Conservation (phyloP, 768 basidiomycete genomes). For the Mycena galericulata region DNA sequence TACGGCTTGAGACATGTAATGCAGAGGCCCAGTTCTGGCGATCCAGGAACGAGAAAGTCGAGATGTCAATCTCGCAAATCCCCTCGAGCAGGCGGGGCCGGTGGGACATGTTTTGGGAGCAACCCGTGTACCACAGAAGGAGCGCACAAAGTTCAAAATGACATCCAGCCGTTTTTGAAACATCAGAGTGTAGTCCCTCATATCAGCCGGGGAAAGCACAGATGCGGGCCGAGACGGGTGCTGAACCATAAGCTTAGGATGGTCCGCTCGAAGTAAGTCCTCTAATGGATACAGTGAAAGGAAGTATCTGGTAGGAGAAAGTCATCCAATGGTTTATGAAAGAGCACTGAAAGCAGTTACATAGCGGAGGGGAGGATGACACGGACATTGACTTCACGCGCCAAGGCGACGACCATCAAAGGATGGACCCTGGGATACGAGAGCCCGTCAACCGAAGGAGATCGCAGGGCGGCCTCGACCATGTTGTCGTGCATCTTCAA, state of each 20-base stretch:
- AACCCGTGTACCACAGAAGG: conserved; percentile 50
- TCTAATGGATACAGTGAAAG: conserved; percentile 67
- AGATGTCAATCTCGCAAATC: conserved; percentile 56
- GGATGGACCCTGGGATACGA: conserved; percentile 73
- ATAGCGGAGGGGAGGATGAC: conserved; percentile 60
- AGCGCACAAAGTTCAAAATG: conserved; percentile 61
- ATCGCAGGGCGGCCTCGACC: conserved; percentile 60
- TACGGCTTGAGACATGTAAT: conserved; percentile 64
- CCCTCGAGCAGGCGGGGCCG: conserved; percentile 50
- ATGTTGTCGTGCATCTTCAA: conserved; percentile 68
- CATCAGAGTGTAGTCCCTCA: conserved; percentile 67
- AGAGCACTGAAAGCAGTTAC: not conserved
- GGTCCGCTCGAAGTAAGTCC: conserved; percentile 61
- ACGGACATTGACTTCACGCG: conserved; percentile 60
- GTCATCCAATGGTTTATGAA: not conserved
- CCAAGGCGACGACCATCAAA: conserved; percentile 67
- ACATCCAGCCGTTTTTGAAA: conserved; percentile 65
- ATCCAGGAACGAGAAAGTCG: conserved; percentile 62
- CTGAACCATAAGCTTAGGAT: conserved; percentile 62
- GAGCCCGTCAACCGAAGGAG: conserved; percentile 55
- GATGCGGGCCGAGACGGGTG: conserved; percentile 65
- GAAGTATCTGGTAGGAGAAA: conserved; percentile 52
- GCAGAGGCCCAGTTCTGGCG: conserved; percentile 63
- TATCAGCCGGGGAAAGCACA: conserved; percentile 52
- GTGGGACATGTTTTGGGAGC: conserved; percentile 46